Conservation (phyloP, 306 rosid genomes). For the Arachis stenosperma region DNA sequence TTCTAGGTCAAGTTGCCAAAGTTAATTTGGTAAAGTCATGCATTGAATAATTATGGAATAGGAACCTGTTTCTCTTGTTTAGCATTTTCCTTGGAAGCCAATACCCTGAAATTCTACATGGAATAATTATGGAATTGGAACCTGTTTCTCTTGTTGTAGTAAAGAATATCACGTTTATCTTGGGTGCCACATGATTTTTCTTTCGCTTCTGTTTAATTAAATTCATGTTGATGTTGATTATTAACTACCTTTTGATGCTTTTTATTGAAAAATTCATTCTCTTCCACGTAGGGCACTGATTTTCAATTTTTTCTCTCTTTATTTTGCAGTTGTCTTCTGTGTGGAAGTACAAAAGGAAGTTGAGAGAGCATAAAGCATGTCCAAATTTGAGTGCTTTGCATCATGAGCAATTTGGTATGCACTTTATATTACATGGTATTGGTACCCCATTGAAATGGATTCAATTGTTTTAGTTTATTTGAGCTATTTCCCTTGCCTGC, state of each 20-base stretch:
- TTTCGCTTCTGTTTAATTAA: background rate
- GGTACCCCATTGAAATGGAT: slow-evolving; percentile 1
- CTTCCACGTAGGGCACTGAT: background rate
- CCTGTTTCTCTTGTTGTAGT: background rate
- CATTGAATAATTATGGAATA: slow-evolving; percentile 2
- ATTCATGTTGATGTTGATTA: background rate
- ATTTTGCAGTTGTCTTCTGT: slow-evolving; percentile 75
- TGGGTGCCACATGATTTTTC: background rate
- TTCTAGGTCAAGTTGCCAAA: background rate
- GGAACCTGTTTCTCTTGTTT: background rate
- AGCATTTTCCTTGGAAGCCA: slow-evolving; percentile 2
- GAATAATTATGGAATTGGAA: no score
- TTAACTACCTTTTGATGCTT: background rate
- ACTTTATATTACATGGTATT: background rate
- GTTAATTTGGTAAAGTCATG: slow-evolving; percentile 3
- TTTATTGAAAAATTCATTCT: slow-evolving; percentile 9
- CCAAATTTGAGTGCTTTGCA: slow-evolving; percentile 63
- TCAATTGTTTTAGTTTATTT: background rate
- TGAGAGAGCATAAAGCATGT: slow-evolving; percentile 87
- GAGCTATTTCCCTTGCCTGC: slow-evolving; percentile 18
- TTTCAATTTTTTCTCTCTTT: slow-evolving; percentile 15
- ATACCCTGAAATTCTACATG: slow-evolving; percentile 5
- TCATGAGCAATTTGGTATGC: slow-evolving; percentile 60
- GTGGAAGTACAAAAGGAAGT: slow-evolving; percentile 85
- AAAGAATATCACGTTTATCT: slow-evolving; percentile 19